Percentiles rank a stretch among this genome's conserved stretches.
phyloP scores from a whole-genome alignment of 73 alveolate genomes.

The Blepharisma japonicum region DNA sequence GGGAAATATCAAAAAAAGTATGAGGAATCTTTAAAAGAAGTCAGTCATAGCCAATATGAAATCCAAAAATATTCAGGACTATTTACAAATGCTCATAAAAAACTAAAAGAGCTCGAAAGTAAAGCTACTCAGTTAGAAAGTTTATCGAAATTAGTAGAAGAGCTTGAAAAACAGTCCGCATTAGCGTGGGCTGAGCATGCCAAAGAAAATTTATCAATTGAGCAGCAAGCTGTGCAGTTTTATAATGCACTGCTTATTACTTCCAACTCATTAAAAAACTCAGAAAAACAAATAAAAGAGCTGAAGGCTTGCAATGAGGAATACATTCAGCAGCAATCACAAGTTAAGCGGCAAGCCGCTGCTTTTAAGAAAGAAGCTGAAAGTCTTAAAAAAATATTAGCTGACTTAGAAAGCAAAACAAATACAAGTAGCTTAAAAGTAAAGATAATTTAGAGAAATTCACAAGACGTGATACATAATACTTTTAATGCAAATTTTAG shows the following conservation, averaged over 20 bases:
- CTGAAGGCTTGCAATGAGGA: background rate
- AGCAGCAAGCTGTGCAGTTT: conserved; percentile 20
- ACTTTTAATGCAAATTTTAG: too few species aligned
- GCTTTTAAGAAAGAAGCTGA: background rate
- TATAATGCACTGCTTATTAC: conserved; percentile 12
- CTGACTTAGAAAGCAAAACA: too few species aligned
- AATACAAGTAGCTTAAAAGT: too few species aligned
- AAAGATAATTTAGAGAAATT: too few species aligned
- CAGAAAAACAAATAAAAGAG: background rate
- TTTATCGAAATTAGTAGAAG: background rate
- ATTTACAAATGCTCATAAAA: too few species aligned
- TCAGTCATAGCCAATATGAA: too few species aligned
- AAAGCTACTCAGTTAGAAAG: background rate
- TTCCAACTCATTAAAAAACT: background rate
- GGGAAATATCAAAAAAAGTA: too few species aligned
- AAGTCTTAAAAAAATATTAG: background rate
- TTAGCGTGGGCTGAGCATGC: conserved; percentile 6
- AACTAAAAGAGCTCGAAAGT: background rate
- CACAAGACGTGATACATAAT: too few species aligned
- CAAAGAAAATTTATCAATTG: conserved; percentile 4
- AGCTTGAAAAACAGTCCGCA: conserved; percentile 14
- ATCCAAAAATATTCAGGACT: too few species aligned
- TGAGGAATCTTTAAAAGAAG: too few species aligned
- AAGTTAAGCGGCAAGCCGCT: background rate
- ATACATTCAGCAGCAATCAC: background rate